phyloP scores from a whole-genome alignment of 1,139 yeast genomes.

The Saccharomyces hybrid region DNA sequence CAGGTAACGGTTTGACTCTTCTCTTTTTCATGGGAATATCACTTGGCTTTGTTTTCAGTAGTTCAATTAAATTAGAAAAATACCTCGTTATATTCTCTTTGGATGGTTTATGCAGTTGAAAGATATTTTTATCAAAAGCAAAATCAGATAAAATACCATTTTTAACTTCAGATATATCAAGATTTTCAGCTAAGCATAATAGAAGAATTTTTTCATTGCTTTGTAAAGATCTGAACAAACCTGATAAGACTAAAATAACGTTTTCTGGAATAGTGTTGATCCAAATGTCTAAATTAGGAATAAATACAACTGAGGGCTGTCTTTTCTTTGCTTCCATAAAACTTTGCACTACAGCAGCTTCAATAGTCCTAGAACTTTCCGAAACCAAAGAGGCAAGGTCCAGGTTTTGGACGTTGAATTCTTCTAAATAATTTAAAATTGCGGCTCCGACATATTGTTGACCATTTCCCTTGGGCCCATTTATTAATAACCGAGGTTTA shows the following conservation, averaged over 20 bases:
- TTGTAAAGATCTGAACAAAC: constrained; percentile 59
- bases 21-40: constrained; percentile 38
- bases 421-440: constrained; percentile 73
- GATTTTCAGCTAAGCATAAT: constrained; percentile 63
- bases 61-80: constrained; percentile 45
- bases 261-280: constrained; percentile 56
- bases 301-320: constrained; percentile 76
- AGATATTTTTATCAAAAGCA: constrained; percentile 40
- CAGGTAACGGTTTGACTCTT: constrained; percentile 35
- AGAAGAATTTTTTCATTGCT: constrained; percentile 70
- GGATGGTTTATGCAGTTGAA: constrained; percentile 39
- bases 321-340: constrained; percentile 86
- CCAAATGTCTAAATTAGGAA: constrained; percentile 84
- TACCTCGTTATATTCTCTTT: constrained; percentile 42
- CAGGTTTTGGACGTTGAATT: constrained; percentile 79
- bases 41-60: constrained; percentile 60
- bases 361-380: constrained; percentile 78
- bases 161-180: constrained; percentile 18
- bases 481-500: constrained; percentile 70
- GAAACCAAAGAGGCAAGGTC: constrained; percentile 75
- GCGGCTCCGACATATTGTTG: constrained; percentile 85
- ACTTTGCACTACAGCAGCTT: constrained; percentile 75
- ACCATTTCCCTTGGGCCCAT: constrained; percentile 79
- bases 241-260: constrained; percentile 64
- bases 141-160: constrained; percentile 14